A percentile compares a stretch with the other conserved stretches of the same genome.
These are phyloP conservation scores for Chrysochromulina tobinii DNA, from an alignment of 78 protist species.

Conservation along the genomic window DNA sequence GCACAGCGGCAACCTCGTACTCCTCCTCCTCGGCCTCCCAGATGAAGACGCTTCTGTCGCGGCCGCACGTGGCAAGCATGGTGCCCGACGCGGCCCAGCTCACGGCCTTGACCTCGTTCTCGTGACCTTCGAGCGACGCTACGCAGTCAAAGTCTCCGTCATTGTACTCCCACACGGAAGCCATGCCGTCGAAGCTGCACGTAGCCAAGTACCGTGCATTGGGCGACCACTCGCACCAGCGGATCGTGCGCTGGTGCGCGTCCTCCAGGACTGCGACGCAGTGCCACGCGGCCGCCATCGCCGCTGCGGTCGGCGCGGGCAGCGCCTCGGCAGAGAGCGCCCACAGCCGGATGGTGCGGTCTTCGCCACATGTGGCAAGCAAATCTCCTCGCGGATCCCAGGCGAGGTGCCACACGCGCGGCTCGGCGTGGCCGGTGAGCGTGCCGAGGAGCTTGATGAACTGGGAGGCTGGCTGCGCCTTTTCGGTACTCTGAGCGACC, in stretches of 20 bases:
- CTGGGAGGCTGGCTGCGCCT: no score
- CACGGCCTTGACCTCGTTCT: conserved; percentile 89
- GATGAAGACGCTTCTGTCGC: conserved; percentile 94
- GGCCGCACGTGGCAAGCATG: conserved; percentile 90
- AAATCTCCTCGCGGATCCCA: conserved; percentile 77
- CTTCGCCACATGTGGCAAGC: conserved; percentile 86
- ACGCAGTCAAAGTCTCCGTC: conserved; percentile 48
- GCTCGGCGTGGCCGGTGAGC: not conserved
- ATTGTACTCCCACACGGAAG: not conserved
- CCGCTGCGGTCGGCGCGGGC: not conserved
- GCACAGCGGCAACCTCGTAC: conserved; percentile 79
- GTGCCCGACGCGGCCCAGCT: conserved; percentile 76
- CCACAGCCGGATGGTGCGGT: conserved; percentile 80
- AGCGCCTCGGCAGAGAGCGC: not conserved
- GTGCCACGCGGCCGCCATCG: not conserved
- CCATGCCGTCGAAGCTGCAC: conserved; percentile 78
- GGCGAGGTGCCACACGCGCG: conserved; percentile 25
- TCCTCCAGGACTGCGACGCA: conserved; percentile 55
- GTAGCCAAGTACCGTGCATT: conserved; percentile 71
- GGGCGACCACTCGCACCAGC: conserved; percentile 81
- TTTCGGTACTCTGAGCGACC: no score
- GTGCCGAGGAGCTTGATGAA: no score
- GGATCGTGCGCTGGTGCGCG: conserved; percentile 72
- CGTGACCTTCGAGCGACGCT: conserved; percentile 92
- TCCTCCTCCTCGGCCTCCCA: conserved; percentile 78